These are phyloP conservation scores for Asterochloris sp. DNA, from an alignment of 139 green algal genomes.

Conservation along the genomic window DNA sequence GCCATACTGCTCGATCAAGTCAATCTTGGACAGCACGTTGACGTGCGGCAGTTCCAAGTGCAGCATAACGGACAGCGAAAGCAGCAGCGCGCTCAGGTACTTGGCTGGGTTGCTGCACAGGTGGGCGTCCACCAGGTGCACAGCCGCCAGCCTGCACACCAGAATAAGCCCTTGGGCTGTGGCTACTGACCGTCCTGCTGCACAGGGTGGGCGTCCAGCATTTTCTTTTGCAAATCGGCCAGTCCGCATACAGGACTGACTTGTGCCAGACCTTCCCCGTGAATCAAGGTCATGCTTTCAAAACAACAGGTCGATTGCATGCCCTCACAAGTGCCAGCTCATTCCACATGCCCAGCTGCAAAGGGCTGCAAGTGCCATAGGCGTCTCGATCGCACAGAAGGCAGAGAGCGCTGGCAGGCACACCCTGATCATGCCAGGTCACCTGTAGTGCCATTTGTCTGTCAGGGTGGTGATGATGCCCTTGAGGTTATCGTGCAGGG, in stretches of 20 bases:
- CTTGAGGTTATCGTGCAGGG: constrained; percentile 49
- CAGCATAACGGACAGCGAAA: constrained; percentile 74
- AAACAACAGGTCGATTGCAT: background rate
- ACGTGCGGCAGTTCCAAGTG: constrained; percentile 81
- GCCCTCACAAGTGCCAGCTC: background rate
- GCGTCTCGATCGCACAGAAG: background rate
- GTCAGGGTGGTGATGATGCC: constrained; percentile 36
- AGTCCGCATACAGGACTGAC: background rate
- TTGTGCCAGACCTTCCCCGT: background rate
- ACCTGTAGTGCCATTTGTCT: constrained; percentile 23
- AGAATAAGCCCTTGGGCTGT: background rate
- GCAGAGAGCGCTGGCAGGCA: background rate
- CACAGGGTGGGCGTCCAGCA: background rate
- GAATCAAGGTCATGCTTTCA: too few relatives aligned
- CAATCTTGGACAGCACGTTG: constrained; percentile 82
- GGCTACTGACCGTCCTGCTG: background rate
- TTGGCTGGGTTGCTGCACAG: constrained; percentile 60
- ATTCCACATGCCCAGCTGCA: background rate
- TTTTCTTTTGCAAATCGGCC: background rate
- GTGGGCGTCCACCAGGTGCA: constrained; percentile 86
- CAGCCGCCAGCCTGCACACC: constrained; percentile 29
- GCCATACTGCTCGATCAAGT: constrained; percentile 87
- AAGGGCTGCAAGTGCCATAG: too few relatives aligned
- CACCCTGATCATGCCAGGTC: background rate
- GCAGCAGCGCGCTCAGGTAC: constrained; percentile 80